Conservation (phyloP, 169 alveolate species). For the Toxoplasma gondii region DNA sequence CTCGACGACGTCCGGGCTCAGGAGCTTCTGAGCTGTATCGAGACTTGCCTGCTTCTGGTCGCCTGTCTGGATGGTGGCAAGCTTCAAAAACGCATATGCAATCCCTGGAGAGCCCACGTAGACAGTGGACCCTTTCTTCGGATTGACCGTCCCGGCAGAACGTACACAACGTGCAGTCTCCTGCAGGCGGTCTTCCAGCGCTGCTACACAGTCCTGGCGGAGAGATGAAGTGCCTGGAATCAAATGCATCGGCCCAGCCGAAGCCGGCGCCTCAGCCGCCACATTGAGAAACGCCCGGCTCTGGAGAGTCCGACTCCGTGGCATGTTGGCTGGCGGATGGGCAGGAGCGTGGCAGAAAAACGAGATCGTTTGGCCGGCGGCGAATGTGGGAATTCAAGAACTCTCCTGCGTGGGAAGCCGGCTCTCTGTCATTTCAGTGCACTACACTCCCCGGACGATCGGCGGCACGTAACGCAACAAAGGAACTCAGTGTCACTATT, state of each 20-base stretch:
- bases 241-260: neutral
- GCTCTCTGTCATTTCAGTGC: neutral
- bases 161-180: slow-evolving; percentile 3
- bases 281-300: neutral
- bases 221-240: neutral
- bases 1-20: neutral
- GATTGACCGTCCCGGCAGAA: neutral
- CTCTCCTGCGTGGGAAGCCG: neutral
- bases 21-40: neutral
- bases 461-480: too few species aligned
- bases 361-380: neutral
- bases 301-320: neutral
- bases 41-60: neutral
- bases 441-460: neutral
- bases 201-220: neutral
- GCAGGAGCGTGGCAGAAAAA: neutral
- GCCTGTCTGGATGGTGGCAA: slow-evolving; percentile 2
- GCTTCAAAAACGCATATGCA: neutral
- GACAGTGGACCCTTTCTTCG: neutral
- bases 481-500: too few species aligned
- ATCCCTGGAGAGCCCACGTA: slow-evolving; percentile 16
- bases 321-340: neutral
- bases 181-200: neutral
- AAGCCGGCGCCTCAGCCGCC: neutral
- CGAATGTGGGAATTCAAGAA: neutral